Evolutionary conservation across 805 yeast species (phyloP), one percentile per base, ranked within the genome.

Genomic region (Sugiyamaella valdiviana): DNA sequence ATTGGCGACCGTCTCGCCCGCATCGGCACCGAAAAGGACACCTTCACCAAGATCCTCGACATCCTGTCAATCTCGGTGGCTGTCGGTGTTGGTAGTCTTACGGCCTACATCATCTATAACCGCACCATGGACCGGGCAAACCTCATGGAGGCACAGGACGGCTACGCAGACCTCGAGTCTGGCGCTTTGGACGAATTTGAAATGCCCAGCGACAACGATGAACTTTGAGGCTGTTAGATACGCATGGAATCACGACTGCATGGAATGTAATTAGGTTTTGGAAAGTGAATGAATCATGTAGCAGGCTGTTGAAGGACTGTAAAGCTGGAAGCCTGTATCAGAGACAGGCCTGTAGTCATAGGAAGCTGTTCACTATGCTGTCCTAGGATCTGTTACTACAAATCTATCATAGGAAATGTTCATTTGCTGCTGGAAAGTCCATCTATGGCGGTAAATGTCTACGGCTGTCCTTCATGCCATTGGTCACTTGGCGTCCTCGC

Each of bases 1-100:
- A 76, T 87, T 32, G 97, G 97, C 5, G 74, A 79, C 45, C 80
- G 86, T 49, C 61, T 90, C 32, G 85, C 80, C 50, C 77, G 77
- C 39, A 68, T 90, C 45, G 91, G 93, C 2, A 66, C 75, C 2
- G 61, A 62, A 32, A 75, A 76, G 35, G 76, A 80, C 36, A 52
- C 70, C 2, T 59, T 72, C 1, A 69, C 82, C 2, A 76, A 76
- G 58, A 39, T 82, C n/a, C 68, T 84, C 6, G 91, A 88, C 61
- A 46, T 83, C 1, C 21, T 79, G 1, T 77, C 89, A 43, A 77
- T 89, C 1, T 2, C 78, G 0, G 52, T 83, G 3, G 80, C 96
- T 0, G 70, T 69, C 2, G 39, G 64, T 0, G 78, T 84, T 0
- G 74, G 87, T 5, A 66, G 75, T 0, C 51, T 70, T 6, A 82